phyloP scores from a whole-genome alignment of 257 asterid species.

The Echium plantagineum region DNA sequence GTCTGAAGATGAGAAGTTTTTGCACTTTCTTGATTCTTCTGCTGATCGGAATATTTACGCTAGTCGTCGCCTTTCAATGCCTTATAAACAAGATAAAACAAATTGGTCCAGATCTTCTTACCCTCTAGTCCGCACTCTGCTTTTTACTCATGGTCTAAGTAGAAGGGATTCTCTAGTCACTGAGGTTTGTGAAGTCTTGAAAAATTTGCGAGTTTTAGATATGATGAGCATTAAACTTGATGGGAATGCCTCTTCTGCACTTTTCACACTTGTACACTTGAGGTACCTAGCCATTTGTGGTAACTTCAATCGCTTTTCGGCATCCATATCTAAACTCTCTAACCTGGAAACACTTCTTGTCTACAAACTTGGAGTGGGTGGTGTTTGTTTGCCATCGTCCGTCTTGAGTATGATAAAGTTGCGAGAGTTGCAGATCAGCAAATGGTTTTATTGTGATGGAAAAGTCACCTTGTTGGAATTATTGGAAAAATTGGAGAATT shows the following conservation, averaged over 20 bases:
- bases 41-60: no score
- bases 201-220: not conserved
- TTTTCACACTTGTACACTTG: not conserved
- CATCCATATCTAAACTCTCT: not conserved
- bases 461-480: not conserved
- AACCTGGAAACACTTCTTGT: not conserved
- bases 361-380: not conserved
- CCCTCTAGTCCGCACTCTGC: not conserved
- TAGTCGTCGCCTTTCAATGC: no score
- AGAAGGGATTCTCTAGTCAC: no score
- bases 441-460: not conserved
- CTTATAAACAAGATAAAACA: no score
- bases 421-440: slow-evolving; percentile 8
- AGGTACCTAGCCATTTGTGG: not conserved
- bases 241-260: not conserved
- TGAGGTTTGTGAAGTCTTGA: not conserved
- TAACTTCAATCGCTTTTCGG: not conserved
- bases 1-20: no score
- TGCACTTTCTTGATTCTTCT: no score
- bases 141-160: not conserved
- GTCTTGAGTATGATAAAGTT: slow-evolving; percentile 5
- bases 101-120: not conserved
- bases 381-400: slow-evolving; percentile 4
- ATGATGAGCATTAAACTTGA: not conserved
- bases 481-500: not conserved